Conservation (phyloP, 345 rosid genomes). For the Boechera retrofracta region DNA sequence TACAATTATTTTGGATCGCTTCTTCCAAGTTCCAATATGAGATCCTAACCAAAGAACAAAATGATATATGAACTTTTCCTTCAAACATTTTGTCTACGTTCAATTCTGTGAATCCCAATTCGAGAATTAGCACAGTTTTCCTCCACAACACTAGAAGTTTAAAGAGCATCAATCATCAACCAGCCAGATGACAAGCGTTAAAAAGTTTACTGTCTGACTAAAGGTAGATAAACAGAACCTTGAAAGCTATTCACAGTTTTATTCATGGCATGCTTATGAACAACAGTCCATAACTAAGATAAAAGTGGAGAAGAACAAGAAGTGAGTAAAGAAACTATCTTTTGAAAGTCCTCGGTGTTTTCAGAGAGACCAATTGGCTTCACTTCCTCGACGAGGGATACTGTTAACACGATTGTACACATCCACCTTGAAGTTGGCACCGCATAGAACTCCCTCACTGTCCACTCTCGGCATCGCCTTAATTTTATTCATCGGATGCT, state of each 20-base stretch:
- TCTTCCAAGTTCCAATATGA: too few relatives aligned
- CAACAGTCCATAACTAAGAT: not conserved
- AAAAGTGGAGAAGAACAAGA: slow-evolving; percentile 6
- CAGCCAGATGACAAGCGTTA: not conserved
- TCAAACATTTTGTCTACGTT: too few relatives aligned
- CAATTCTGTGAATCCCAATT: too few relatives aligned
- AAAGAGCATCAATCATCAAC: too few relatives aligned
- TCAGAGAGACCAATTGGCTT: slow-evolving; percentile 77
- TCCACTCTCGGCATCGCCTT: slow-evolving; percentile 94
- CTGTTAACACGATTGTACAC: slow-evolving; percentile 63
- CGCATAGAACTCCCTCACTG: slow-evolving; percentile 89
- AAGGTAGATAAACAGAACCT: slow-evolving; percentile 9
- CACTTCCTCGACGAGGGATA: slow-evolving; percentile 94
- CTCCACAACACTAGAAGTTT: too few relatives aligned
- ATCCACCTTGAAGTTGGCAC: slow-evolving; percentile 92
- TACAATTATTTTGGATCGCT: too few relatives aligned
- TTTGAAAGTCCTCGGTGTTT: not conserved
- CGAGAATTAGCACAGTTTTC: too few relatives aligned
- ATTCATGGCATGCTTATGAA: slow-evolving; percentile 20
- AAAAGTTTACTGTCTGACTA: not conserved
- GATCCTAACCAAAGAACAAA: too few relatives aligned
- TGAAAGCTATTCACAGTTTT: slow-evolving; percentile 27
- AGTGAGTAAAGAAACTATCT: not conserved
- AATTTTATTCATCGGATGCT: slow-evolving; percentile 82
- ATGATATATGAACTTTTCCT: not conserved